Evolutionary conservation across 495 filamentous ascomycete species (phyloP), one percentile per base, ranked within the genome.

Genomic region (Daldinia loculata): DNA sequence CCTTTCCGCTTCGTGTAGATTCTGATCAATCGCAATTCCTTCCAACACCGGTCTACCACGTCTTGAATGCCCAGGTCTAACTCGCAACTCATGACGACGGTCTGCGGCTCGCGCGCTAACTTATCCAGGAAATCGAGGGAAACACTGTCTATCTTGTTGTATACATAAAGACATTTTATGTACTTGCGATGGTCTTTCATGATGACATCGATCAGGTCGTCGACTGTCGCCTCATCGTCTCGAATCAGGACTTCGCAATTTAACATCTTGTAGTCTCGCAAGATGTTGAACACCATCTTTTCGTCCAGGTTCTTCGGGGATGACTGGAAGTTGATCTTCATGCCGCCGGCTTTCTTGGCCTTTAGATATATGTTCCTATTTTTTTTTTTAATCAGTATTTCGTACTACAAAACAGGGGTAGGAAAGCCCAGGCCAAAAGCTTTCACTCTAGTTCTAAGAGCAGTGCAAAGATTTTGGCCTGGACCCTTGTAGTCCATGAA

Each of bases 91-190:
- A 99, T 99, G 67, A 99, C 95, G 6, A 89, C 92, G 3, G 96
- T 98, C 80, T 97, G 86, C 3, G 93, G 92, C 79, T 99, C 96
- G 60, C 92, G 90, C 11, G 96, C 96, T 3, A 99, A 84, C 74
- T 91, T 87, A 80, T 99, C 92, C 17, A 99, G 87, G 83, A 94
- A 96, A 72, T 97, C 92, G 67, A 99, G 86, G 27, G 92, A 94
- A 72, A 99, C 90, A 78, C 89, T 91, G 84, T 99, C 96, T 83
- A 99, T 97, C 81, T 99, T 99, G 91, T 99, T 99, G 88, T 99
- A 99, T 30, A 98, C 96, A 82, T 99, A 99, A 26, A 99, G 86
- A 76, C 94, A 97, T 61, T 80, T 82, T 83, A 99, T 98, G 83
- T 99, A 99, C 81, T 96, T 98, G 72, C 96, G 87, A 83, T 99